These are phyloP conservation scores for Teratosphaeria destructans DNA, from an alignment of 2,329 filamentous ascomycete species.

Conservation along the genomic window DNA sequence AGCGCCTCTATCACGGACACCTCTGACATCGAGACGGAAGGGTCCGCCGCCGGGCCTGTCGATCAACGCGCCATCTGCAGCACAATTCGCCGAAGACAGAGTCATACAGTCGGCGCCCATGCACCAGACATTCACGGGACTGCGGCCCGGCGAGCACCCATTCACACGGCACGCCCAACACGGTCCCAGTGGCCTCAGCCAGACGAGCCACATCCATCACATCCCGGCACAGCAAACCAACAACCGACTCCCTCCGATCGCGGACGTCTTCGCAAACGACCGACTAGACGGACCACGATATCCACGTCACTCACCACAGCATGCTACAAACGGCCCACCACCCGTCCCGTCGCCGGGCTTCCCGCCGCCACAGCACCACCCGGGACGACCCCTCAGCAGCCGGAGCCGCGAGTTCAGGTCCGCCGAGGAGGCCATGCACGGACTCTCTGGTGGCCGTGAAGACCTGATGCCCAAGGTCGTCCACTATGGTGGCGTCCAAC, in stretches of 20 bases:
- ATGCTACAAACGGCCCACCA: constrained; percentile 47
- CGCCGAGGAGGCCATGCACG: constrained; percentile 87
- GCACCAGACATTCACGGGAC: constrained; percentile 87
- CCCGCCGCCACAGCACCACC: constrained; percentile 40
- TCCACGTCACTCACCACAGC: constrained; percentile 48
- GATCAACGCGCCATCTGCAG: constrained; percentile 87
- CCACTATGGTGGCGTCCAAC: constrained; percentile 89
- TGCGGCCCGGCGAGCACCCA: constrained; percentile 53
- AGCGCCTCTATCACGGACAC: constrained; percentile 49
- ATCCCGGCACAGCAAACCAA: constrained; percentile 77
- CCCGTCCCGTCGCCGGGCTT: constrained; percentile 71
- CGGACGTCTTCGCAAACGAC: constrained; percentile 81
- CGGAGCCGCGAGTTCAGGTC: constrained; percentile 83
- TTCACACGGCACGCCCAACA: constrained; percentile 46
- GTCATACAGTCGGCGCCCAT: constrained; percentile 95
- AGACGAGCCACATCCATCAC: constrained; percentile 83
- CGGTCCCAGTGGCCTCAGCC: constrained; percentile 71
- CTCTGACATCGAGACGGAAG: constrained; percentile 61
- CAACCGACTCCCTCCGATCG: constrained; percentile 86
- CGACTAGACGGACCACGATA: constrained; percentile 42
- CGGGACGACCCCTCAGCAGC: constrained; percentile 39
- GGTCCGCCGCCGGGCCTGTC: constrained; percentile 78
- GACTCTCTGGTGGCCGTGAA: constrained; percentile 80
- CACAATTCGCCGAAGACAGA: constrained; percentile 84
- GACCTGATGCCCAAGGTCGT: constrained; percentile 88